Evolutionary conservation across 176 grass and related monocot species (phyloP), one percentile per base, ranked within the genome.

Genomic region (Hsuehochloa calcarea): DNA sequence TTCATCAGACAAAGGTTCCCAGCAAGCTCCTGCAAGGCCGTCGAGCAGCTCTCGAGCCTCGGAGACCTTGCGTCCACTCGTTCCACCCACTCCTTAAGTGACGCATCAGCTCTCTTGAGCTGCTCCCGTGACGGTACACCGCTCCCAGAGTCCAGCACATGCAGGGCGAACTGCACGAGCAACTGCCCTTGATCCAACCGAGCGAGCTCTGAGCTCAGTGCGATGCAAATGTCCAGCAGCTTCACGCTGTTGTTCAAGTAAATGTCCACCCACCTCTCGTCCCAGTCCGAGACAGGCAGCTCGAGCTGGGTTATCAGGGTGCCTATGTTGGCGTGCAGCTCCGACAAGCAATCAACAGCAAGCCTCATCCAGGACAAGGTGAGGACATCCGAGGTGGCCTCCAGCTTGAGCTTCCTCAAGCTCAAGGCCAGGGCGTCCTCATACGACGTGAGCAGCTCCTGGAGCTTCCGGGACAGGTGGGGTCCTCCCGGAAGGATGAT

Each of bases 181-280:
- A 98, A 58, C 58, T 98, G 93, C 20, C 93, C 91, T 62, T 98
- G 91, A 80, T 95, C 91, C 82, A 98, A 66, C 63, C 90, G 80
- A 62, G 88, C 27, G 0, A 98, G 87, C 89, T 98, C 96, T 0
- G 96, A 87, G 88, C 90, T 95, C 17, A 95, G 69, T 1, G 74
- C 91, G 0, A 94, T 91, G 72, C 93, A 95, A 70, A 95, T 86
- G 43, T 98, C 96, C 46, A 98, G 83, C 71, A 98, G 68, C 82
- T 92, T 98, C 54, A 94, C 83, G 6, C 88, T 96, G 78, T 83
- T 92, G 82, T 98, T 91, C 23, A 98, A 78, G 75, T 95, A 98
- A 65, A 92, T 84, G 85, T 98, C 96, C 44, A 96, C 89, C 91
- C 91, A 98, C 63, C 88, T 98, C 59, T 95, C 90, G 27, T 98